These are phyloP conservation scores for Botrytis sinoallii DNA, from an alignment of 2,329 filamentous ascomycete species.

Conservation along the genomic window DNA sequence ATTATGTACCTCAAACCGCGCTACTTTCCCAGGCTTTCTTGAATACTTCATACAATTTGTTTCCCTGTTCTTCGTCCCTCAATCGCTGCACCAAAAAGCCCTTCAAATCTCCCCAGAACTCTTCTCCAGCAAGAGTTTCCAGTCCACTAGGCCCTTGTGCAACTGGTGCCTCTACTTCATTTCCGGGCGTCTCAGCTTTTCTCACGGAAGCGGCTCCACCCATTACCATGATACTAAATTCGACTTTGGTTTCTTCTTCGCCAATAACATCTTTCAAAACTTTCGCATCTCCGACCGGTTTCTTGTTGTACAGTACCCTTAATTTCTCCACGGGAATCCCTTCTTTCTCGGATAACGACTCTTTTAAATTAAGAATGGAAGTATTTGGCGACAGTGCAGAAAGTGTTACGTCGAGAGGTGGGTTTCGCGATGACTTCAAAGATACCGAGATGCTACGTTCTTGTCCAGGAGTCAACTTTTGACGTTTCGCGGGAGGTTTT, in stretches of 20 bases:
- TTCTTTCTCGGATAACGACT: conserved; percentile 60
- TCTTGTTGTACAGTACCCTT: conserved; percentile 82
- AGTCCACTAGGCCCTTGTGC: conserved; percentile 54
- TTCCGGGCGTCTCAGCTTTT: conserved; percentile 40
- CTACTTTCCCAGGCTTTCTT: conserved; percentile 51
- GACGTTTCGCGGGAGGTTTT: conserved; percentile 48
- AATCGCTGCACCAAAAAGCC: conserved; percentile 77
- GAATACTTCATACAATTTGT: conserved; percentile 65
- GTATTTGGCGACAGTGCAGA: conserved; percentile 62
- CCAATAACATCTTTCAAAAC: conserved; percentile 69
- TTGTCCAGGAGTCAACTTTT: conserved; percentile 49
- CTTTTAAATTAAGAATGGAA: conserved; percentile 76
- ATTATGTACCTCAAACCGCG: conserved; percentile 18
- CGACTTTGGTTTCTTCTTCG: conserved; percentile 55
- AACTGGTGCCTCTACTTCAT: conserved; percentile 39
- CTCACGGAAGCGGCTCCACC: conserved; percentile 58
- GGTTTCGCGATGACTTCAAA: conserved; percentile 76
- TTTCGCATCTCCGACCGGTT: conserved; percentile 76
- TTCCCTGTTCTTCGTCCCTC: conserved; percentile 64
- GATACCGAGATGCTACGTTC: conserved; percentile 55
- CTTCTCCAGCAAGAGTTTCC: conserved; percentile 62
- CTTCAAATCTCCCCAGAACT: conserved; percentile 84
- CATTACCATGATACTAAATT: conserved; percentile 86
- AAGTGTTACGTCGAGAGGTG: conserved; percentile 65
- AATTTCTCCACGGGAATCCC: conserved; percentile 72